These are phyloP conservation scores for Setaria viridis DNA, from an alignment of 202 grass and related monocot species.

Conservation along the genomic window DNA sequence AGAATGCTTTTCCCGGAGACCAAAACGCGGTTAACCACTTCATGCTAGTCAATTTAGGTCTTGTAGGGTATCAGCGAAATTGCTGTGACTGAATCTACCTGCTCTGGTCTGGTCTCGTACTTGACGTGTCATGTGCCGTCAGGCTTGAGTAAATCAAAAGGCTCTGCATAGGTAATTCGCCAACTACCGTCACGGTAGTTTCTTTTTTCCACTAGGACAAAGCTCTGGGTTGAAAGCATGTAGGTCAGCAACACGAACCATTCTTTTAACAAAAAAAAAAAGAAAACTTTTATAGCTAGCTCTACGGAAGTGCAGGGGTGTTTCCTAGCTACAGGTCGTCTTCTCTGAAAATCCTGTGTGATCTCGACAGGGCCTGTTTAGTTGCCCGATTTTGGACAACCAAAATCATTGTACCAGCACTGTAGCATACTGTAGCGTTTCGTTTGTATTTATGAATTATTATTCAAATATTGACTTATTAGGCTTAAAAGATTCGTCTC, in stretches of 20 bases:
- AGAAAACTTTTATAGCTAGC: not conserved
- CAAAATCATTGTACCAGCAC: too few relatives aligned
- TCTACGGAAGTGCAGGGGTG: not conserved
- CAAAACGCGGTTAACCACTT: slow-evolving; percentile 10
- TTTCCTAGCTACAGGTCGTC: slow-evolving; percentile 22
- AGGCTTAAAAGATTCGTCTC: too few relatives aligned
- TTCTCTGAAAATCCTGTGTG: not conserved
- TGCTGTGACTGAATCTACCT: not conserved
- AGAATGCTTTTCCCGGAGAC: slow-evolving; percentile 24
- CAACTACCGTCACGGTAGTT: not conserved
- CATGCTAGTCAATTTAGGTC: slow-evolving; percentile 17
- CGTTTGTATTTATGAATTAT: too few relatives aligned
- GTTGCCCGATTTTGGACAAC: too few relatives aligned
- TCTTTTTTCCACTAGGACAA: not conserved
- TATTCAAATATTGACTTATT: too few relatives aligned
- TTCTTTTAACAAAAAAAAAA: not conserved
- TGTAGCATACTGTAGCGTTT: too few relatives aligned
- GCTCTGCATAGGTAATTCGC: not conserved
- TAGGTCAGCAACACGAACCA: not conserved
- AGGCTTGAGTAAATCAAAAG: not conserved
- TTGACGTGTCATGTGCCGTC: not conserved
- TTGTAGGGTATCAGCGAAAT: not conserved
- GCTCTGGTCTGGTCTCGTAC: not conserved
- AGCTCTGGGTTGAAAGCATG: too few relatives aligned
- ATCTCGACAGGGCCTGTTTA: not conserved